Base-by-base conservation (phyloP, 2,329 filamentous ascomycete genomes). In the Ascochyta pisi region DNA sequence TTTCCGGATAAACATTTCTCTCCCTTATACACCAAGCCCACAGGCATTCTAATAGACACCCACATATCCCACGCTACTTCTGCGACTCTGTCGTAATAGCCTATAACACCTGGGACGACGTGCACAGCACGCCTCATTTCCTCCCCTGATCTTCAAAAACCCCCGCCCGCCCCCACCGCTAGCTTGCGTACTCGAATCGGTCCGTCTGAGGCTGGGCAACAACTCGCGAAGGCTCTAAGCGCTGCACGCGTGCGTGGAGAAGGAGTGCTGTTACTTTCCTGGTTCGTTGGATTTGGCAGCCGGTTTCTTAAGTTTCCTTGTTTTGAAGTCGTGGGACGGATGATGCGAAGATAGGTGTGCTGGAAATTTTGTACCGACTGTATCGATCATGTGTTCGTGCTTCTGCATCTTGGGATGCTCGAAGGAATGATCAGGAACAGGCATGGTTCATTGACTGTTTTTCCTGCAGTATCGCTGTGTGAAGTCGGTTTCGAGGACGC, bases 401-500 rank as follows among this genome's bases (percentile, higher is more conserved):
- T 31, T 15, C 12, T 15, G 29, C 29, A 39, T 39, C 37, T 6
- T 23, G 15, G 4, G 19, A 24, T 22, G 12, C 37, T 39, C 22
- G 19, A 12, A 41, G 4, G 12, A 8, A 27, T 26, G 22, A 6
- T 3, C 19, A 15, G 19, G 9, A 15, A 24, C 9, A n/a, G 12
- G 6, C 19, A 15, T 23, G 6, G 1, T 34, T 56, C 43, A 56
- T 51, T 51, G 53, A 35, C 53, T 56, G 41, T 39, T 47, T 29
- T 57, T 60, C n/a, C 64, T 57, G 44, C 62, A 62, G 52, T 60
- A 73, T 12, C 48, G 47, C 23, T 62, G 54, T 2, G 70, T 73
- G 43, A 70, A 73, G 48, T 73, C 70, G 7, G 70, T 73, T 53
- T 73, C 69, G 24, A 72, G 60, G 6, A 53, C 48, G 1, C 54